Evolutionary conservation across 768 basidiomycete species (phyloP), one percentile per base, ranked within the genome.

Genomic region (Fomitopsis pulvina): DNA sequence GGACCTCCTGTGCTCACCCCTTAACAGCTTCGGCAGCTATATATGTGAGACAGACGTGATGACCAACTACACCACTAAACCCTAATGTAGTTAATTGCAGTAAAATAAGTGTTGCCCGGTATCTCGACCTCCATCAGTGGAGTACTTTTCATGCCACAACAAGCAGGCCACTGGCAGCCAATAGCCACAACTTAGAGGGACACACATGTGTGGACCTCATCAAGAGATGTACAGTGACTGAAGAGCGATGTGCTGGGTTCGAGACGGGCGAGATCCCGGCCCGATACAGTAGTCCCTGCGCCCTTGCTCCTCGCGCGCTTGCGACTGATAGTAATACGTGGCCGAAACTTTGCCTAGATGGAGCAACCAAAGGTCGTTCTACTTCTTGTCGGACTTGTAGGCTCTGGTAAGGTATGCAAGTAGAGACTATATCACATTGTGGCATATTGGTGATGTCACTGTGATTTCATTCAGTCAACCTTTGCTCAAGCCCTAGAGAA

Each of bases 371-470:
- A 73, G 58, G 70, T 85, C 8, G 74, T 89, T 27, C 67, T 90
- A 41, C 83, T 90, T 50, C 69, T 89, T 1, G 84, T 84, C 16
- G 87, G 88, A 20, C 71, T 90, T 20, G 69, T 90, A 53, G 88
- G 77, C 9, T 84, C 85, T 25, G 50, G 60, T 47, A 60, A 55
- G 49, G 57, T 63, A 52, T 20, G 43, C 43, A n/a, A n/a, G n/a
- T 45, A 10, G 44, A 29, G 28, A 30, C 40, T 22, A 40, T 43
- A 50, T 34, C 5, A 39, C 46, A 16, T 18, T 43, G 20, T 26
- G 11, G 24, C 46, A 38, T 47, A 8, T 8, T 16, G 28, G 20
- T 18, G n/a, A 32, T 30, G n/a, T 28, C 12, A 45, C 28, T 29
- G 44, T 45, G 7, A 11, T 16, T 21, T 26, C 22, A 43, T 27